phyloP scores from a whole-genome alignment of 148 eudicot genomes.

The Rhododendron simsii region DNA sequence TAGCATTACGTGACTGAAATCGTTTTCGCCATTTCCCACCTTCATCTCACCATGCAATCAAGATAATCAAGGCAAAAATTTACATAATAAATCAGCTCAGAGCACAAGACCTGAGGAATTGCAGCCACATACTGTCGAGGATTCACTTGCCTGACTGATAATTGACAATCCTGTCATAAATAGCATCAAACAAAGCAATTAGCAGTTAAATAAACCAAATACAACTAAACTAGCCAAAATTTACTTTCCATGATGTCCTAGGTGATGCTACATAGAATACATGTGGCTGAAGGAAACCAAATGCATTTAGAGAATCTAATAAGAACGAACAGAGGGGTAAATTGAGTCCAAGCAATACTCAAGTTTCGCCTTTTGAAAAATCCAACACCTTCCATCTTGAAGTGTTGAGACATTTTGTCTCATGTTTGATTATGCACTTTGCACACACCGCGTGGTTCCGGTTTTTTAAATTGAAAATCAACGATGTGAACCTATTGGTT shows the following conservation, averaged over 20 bases:
- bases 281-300: too few relatives aligned
- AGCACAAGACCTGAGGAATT: constrained; percentile 70
- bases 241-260: too few relatives aligned
- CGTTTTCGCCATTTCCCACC: not conserved
- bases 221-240: too few relatives aligned
- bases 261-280: too few relatives aligned
- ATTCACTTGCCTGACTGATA: constrained; percentile 83
- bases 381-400: too few relatives aligned
- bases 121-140: constrained; percentile 93
- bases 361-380: too few relatives aligned
- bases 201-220: too few relatives aligned
- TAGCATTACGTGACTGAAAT: not conserved
- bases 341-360: not conserved
- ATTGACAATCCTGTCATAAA: constrained; percentile 70
- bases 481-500: too few relatives aligned
- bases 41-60: not conserved
- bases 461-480: too few relatives aligned
- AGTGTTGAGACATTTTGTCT: too few relatives aligned
- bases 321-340: not conserved
- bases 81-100: not conserved
- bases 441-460: too few relatives aligned
- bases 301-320: not conserved
- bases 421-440: too few relatives aligned
- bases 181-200: constrained; percentile 11
- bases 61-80: not conserved